Base-by-base conservation (phyloP, 1,284 basidiomycete genomes). In the Mycocalia duriaeana region DNA sequence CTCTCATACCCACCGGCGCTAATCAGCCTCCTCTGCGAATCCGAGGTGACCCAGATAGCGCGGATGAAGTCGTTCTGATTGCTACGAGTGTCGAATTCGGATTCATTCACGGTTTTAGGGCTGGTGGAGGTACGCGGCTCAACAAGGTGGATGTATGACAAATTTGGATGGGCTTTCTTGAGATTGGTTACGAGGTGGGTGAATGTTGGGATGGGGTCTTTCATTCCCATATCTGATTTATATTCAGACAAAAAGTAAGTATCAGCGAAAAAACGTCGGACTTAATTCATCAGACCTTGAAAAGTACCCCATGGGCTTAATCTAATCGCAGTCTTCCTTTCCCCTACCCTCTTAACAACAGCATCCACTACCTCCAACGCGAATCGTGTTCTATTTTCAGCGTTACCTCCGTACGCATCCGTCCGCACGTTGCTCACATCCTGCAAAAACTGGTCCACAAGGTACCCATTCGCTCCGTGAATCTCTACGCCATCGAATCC, bases 321-420 rank as follows among this genome's bases (percentile, higher is more conserved):
- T 13, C 31, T 13, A 13, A 34, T 14, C 5, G 14, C 31, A 34
- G 31, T 34, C 31, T 16, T 34, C 6, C 18, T 16, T 34, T 13
- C 14, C 14, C 31, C 31, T 11, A 34, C 31, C 18, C 14, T 16
- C 18, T 16, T 13, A 7, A 16, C 7, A 16, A 34, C 31, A 16
- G 31, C 31, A 14, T 34, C 31, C 31, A 34, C 14, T 16, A 16
- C 31, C 6, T 85, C 78, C 13, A 89, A 62, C 3, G 76, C 71
- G 5, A 88, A 61, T 13, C 85, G 68, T 24, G 75, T 72, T 35
- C 85, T 76, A 61, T 88, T 88, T 59, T 87, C 83, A 53, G 87
- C 80, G 54, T 72, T 77, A 2, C 88, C 88, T 4, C 87, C 86
- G 57, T 89, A 91, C 53, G 79, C 63, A 59, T 90, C 88, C 2